A percentile compares a stretch with the other conserved stretches of the same genome.
phyloP scores from a whole-genome alignment of 1,139 yeast genomes.

The Debaryomyces nepalensis region DNA sequence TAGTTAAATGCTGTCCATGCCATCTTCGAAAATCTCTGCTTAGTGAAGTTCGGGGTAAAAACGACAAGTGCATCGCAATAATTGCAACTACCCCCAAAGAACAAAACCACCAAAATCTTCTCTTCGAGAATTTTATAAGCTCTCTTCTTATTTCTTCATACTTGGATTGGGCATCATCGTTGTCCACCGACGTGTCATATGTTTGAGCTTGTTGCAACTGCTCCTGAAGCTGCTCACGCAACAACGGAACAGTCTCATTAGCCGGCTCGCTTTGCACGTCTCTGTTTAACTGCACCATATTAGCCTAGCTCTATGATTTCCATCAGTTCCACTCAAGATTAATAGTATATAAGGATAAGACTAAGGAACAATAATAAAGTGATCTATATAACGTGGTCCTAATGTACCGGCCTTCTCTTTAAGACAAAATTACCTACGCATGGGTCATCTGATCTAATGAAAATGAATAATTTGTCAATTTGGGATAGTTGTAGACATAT shows the following conservation, averaged over 20 bases:
- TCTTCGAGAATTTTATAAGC: constrained; percentile 29
- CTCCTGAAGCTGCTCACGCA: background rate
- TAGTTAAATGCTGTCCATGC: constrained; percentile 66
- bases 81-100: constrained; percentile 58
- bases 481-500: too few relatives aligned
- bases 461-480: background rate
- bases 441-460: background rate
- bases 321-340: constrained; percentile 1
- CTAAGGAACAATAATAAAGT: background rate
- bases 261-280: background rate
- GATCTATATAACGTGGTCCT: background rate
- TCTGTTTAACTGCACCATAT: constrained; percentile 6
- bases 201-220: background rate
- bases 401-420: background rate
- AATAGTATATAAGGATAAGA: background rate
- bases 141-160: constrained; percentile 16
- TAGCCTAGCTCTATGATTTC: background rate
- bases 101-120: constrained; percentile 57
- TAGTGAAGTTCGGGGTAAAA: constrained; percentile 85
- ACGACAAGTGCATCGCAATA: constrained; percentile 66
- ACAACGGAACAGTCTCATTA: constrained; percentile 8
- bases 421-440: background rate
- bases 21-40: constrained; percentile 81
- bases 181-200: background rate
- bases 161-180: constrained; percentile 10